These are phyloP conservation scores for Knoxdaviesia capensis DNA, from an alignment of 2,329 filamentous ascomycete species.

Conservation along the genomic window DNA sequence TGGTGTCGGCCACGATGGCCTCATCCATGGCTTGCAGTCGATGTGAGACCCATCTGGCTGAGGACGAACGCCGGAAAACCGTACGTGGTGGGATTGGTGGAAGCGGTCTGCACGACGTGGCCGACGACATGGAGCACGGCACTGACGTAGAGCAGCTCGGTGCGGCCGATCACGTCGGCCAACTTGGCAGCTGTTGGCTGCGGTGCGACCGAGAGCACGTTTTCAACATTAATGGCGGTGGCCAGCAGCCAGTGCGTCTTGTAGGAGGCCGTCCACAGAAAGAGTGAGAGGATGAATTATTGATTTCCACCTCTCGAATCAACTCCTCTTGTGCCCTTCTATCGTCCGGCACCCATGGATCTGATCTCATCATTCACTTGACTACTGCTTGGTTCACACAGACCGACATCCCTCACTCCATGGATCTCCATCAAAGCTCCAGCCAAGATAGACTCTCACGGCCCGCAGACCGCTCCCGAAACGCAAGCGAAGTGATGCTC, in stretches of 20 bases:
- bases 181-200: constrained; percentile 37
- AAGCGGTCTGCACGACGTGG: constrained; percentile 33
- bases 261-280: constrained; percentile 29
- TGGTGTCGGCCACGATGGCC: constrained; percentile 43
- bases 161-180: constrained; percentile 42
- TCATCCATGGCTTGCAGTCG: constrained; percentile 44
- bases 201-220: constrained; percentile 38
- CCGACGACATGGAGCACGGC: constrained; percentile 39
- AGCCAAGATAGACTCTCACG: too few species aligned
- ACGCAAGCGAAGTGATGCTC: too few species aligned
- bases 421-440: too few species aligned
- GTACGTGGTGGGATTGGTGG: constrained; percentile 24
- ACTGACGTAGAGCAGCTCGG: constrained; percentile 33
- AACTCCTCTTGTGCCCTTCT: too few species aligned
- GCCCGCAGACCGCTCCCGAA: too few species aligned
- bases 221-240: constrained; percentile 35
- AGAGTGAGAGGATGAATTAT: too few species aligned
- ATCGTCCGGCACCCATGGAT: too few species aligned
- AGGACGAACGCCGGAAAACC: too few species aligned
- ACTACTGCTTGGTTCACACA: too few species aligned
- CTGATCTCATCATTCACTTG: too few species aligned
- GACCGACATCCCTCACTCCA: too few species aligned
- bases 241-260: constrained; percentile 31
- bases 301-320: too few species aligned
- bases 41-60: constrained; percentile 41